Percentiles rank a stretch among this genome's conserved stretches.
Evolutionary conservation across 495 filamentous ascomycete species (phyloP).

Genomic region (Aspergillus bridgeri): DNA sequence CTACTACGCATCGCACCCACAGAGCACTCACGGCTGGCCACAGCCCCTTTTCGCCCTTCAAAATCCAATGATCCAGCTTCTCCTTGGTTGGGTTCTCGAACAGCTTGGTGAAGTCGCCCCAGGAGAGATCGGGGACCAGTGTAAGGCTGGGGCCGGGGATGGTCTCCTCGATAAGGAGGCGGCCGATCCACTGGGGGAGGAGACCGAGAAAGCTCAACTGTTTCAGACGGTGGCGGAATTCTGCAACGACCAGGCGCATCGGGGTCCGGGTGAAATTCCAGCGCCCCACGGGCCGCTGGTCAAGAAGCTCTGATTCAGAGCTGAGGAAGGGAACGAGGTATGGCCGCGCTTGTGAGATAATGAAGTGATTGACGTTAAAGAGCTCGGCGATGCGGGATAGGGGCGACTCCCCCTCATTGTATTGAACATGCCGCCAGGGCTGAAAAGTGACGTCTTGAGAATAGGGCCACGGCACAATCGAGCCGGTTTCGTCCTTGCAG

Average conservation of each 20-base stretch:
- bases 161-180: constrained; percentile 83
- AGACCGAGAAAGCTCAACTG: constrained; percentile 77
- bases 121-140: constrained; percentile 74
- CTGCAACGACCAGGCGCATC: constrained; percentile 65
- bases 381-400: constrained; percentile 81
- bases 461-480: constrained; percentile 75
- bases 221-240: constrained; percentile 75
- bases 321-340: constrained; percentile 88
- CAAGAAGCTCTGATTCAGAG: constrained; percentile 74
- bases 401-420: constrained; percentile 74
- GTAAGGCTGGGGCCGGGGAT: constrained; percentile 78
- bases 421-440: constrained; percentile 64
- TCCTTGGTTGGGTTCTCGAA: constrained; percentile 76
- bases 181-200: constrained; percentile 63
- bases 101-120: constrained; percentile 68
- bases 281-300: constrained; percentile 56
- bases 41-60: constrained; percentile 77
- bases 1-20: constrained; percentile 78
- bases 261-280: constrained; percentile 59
- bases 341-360: constrained; percentile 92
- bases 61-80: constrained; percentile 79
- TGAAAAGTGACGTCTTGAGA: constrained; percentile 64
- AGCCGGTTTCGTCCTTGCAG: constrained; percentile 77
- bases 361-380: constrained; percentile 98
- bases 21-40: constrained; percentile 90